Evolutionary conservation across 1,139 yeast genomes (phyloP), one percentile per base, ranked within the genome.

Genomic region (Lodderomyces elongisporus): DNA sequence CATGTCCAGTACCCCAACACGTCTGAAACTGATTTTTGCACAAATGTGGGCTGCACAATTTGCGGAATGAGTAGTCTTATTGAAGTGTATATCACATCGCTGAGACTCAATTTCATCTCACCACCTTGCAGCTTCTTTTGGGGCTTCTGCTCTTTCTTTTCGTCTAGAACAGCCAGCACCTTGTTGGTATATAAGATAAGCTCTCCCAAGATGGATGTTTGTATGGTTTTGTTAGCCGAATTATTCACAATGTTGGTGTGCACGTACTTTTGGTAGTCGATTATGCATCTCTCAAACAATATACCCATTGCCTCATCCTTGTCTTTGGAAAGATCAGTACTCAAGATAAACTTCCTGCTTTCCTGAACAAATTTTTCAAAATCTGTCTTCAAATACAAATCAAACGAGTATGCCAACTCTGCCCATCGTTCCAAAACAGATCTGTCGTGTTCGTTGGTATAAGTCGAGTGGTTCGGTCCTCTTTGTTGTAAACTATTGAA

Each of bases 371-470:
- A 57, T 2, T 62, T 52, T 4, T 49, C 45, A 38, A 84, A 71
- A 23, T 56, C 54, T 1, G 50, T 51, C 8, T 57, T 54, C 22
- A 79, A 56, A 34, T 79, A 76, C 33, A 87, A 49, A 53, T 88
- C 96, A 55, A 66, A 73, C 12, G 88, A 75, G 28, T 62, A 49
- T 1, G 79, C 66, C 43, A 84, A 60, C 40, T 74, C 76, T 24
- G 63, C 57, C n/a, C 75, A 48, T 34, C 88, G 61, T 24, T 66
- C 67, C 16, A 66, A 40, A 2, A 58, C 54, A 2, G 31, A 24
- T 17, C 37, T 26, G 3, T 44, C 47, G n/a, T 49, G 39, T 17
- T 36, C 36, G 37, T 30, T 43, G n/a, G 46, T 49, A 30, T 41
- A 36, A 6, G 42, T 43, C 5, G 39, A 21, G 17, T 38, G 35